Evolutionary conservation across 2,329 filamentous ascomycete species (phyloP), one percentile per base, ranked within the genome.

Genomic region (Chaetothyriales sp.): DNA sequence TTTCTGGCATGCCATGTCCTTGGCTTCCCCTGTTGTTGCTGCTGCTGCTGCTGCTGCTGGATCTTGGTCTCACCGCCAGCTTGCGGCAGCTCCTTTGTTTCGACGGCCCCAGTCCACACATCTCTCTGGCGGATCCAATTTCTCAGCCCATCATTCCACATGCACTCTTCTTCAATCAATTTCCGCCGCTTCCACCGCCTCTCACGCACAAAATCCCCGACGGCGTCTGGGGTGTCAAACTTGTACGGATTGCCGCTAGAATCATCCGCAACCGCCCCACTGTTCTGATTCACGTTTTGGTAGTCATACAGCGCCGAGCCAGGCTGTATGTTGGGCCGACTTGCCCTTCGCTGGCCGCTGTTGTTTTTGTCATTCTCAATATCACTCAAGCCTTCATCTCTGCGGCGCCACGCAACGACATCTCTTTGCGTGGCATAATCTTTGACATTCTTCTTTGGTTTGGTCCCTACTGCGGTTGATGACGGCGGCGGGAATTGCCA

Each of bases 91-190:
- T 49, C 58, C 49, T 64, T 66, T 20, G 43, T 22, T 37, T 47
- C 48, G 20, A 77, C 77, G 29, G 88, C 89, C 29, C 85, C 83
- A 1, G 89, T 90, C 90, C 90, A 97, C 5, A 81, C 82, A 68
- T 95, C 81, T 47, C 89, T 77, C 53, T 86, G 75, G 28, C 82
- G 78, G 54, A 82, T 78, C 68, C 87, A 97, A 65, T 84, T 85
- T n/a, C 81, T 77, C 52, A 95, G 66, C 0, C 90, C 90, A 40
- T 83, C 74, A 62, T 95, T 97, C 82, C 85, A 94, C 28, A 72
- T 66, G 69, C 81, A 77, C 69, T 86, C 83, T 51, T 81, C 78
- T 55, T 78, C 76, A 48, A 79, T 64, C 47, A 73, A 76, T 59
- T 73, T 77, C 51, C 81, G 73, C 44, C 78, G 73, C 56, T 74